Evolutionary conservation across 1,284 basidiomycete species (phyloP).

Genomic region (Ustilago hordei): DNA sequence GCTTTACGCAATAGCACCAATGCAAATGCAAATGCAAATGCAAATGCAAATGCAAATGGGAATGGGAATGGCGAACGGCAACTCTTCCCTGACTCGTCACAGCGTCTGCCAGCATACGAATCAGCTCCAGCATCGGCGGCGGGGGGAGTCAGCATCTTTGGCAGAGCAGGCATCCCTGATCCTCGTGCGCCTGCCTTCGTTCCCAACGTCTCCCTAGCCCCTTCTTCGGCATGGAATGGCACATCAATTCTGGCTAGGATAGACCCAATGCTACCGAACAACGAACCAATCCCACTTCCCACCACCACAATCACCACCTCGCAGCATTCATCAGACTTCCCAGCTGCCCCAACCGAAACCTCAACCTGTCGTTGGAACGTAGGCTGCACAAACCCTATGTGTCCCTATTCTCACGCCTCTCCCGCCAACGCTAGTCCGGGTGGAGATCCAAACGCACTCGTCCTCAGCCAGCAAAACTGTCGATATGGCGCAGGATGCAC

Average conservation of each 20-base stretch:
- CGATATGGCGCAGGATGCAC: constrained; percentile 52
- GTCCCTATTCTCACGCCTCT: constrained; percentile 63
- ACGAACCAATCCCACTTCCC: constrained; percentile 20
- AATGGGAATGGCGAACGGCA: constrained; percentile 12
- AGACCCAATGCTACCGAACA: constrained; percentile 64
- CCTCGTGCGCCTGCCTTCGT: constrained; percentile 62
- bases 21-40: background rate
- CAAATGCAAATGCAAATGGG: too few species aligned
- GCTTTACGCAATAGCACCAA: constrained; percentile 15
- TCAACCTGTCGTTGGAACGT: constrained; percentile 62
- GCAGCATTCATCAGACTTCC: constrained; percentile 43
- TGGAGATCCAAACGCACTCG: constrained; percentile 56
- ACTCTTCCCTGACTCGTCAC: constrained; percentile 13
- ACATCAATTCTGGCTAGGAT: constrained; percentile 60
- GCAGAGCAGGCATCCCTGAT: constrained; percentile 61
- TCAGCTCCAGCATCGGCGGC: background rate
- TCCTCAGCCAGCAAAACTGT: constrained; percentile 61
- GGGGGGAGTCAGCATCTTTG: constrained; percentile 57
- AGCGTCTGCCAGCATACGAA: constrained; percentile 2
- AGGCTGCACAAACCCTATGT: constrained; percentile 65
- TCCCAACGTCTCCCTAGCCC: constrained; percentile 7
- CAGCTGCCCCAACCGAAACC: constrained; percentile 46
- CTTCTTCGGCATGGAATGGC: background rate
- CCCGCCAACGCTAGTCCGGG: constrained; percentile 53
- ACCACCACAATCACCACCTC: constrained; percentile 5